Evolutionary conservation across 179 eudicot genomes (phyloP).

Genomic region (Heliamphora pulchella): DNA sequence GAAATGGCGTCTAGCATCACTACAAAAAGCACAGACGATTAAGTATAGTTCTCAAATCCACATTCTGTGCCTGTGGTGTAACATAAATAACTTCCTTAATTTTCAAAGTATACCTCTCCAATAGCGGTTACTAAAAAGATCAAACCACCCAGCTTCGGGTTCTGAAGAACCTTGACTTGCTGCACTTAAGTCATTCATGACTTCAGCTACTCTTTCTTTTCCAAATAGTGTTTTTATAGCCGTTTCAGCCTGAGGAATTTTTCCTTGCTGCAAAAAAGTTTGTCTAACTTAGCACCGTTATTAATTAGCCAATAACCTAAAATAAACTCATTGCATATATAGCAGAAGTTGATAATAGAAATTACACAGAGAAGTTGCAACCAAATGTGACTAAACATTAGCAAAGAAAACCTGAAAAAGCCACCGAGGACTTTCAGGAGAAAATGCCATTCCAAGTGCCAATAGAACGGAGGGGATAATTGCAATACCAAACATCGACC

Average conservation of each 20-base stretch:
- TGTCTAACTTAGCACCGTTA: conserved; percentile 5
- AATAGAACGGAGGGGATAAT: conserved; percentile 70
- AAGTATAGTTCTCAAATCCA: conserved; percentile 6
- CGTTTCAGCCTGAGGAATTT: conserved; percentile 62
- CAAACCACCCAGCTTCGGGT: conserved; percentile 93
- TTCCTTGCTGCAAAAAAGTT: conserved; percentile 69
- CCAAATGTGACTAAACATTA: background rate
- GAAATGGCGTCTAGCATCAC: background rate
- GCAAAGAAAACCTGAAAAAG: conserved; percentile 65
- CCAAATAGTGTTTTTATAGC: conserved; percentile 58
- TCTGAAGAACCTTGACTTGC: conserved; percentile 68
- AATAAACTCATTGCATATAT: background rate
- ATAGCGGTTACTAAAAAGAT: conserved; percentile 80
- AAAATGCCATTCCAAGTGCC: conserved; percentile 86
- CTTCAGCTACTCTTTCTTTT: conserved; percentile 73
- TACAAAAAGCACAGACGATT: background rate
- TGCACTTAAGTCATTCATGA: conserved; percentile 60
- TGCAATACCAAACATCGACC: conserved; percentile 90
- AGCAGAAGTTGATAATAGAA: background rate
- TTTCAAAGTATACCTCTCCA: conserved; percentile 45
- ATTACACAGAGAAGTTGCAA: background rate
- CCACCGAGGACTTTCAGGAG: conserved; percentile 99
- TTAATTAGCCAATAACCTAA: background rate
- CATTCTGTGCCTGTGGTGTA: background rate
- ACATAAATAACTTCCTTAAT: background rate